Percentiles rank a stretch among this genome's conserved stretches.
These are phyloP conservation scores for Kluyveromyces sp. DNA, from an alignment of 1,139 yeast genomes.

Conservation along the genomic window DNA sequence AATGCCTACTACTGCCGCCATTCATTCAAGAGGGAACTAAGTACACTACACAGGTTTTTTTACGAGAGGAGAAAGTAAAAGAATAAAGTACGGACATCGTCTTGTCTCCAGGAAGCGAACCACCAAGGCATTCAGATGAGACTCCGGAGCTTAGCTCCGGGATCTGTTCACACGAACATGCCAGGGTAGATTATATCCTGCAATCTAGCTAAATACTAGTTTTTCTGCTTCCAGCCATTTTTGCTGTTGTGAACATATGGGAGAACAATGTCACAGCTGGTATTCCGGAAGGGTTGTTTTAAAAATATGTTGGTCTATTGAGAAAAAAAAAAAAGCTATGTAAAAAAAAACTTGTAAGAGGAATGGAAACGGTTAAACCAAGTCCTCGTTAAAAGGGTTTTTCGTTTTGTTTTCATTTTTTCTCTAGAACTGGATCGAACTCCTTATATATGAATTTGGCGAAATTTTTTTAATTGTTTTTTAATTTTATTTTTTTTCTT, in stretches of 20 bases:
- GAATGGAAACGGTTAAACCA: too few relatives aligned
- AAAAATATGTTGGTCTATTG: constrained; percentile 9
- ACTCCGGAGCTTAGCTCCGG: background rate
- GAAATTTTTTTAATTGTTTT: too few relatives aligned
- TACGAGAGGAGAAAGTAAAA: background rate
- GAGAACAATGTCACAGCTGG: constrained; percentile 12
- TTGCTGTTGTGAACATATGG: constrained; percentile 11
- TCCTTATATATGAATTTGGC: too few relatives aligned
- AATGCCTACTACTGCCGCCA: too few relatives aligned
- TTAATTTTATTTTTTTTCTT: too few relatives aligned
- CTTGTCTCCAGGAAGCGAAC: constrained; percentile 7
- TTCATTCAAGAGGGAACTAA: background rate
- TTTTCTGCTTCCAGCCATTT: constrained; percentile 15
- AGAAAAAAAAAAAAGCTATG: background rate
- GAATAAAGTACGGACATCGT: background rate
- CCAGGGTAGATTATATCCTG: constrained; percentile 5
- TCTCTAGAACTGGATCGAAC: too few relatives aligned
- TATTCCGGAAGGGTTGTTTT: constrained; percentile 12
- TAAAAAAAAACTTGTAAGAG: background rate
- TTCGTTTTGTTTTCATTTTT: too few relatives aligned
- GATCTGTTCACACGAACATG: background rate
- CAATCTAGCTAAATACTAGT: background rate
- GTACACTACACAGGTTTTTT: background rate
- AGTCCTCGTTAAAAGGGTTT: too few relatives aligned
- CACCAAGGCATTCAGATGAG: background rate